Evolutionary conservation across 306 rosid genomes (phyloP), one percentile per base, ranked within the genome.

Genomic region (peach (Prunus persica)): DNA sequence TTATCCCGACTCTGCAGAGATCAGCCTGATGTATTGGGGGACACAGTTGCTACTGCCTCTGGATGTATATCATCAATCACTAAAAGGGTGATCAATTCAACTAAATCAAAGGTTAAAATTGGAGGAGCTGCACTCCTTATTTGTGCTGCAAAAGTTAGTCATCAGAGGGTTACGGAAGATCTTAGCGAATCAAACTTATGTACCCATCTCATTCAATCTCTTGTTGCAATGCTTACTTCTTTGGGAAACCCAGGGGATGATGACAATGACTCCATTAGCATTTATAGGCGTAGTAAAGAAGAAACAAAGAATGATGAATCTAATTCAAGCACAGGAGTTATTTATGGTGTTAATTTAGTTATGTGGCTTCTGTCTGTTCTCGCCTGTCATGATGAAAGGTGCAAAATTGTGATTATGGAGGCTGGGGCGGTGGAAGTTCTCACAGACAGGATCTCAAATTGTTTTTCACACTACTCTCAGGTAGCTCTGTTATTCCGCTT

Each of bases 381-480:
- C 82, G 96, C 97, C 27, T 89, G 97, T 82, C 91, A 88, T 58
- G 92, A 89, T 80, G 97, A 80, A 78, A 90, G 82, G 79, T 86
- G 88, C 81, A 95, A 87, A 83, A 71, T 22, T 78, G 82, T 78
- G 82, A 90, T 90, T 74, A 91, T 90, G 98, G 97, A 94, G 78
- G 88, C 97, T 82, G 98, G 93, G 77, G 98, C 93, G n/a, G 86
- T 95, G 83, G 98, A 92, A 75, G 90, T 86, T 78, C 88, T 95
- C 73, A 86, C 87, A 18, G 97, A 92, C 32, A 87, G 96, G 87
- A 90, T 95, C 84, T 84, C 98, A 66, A 85, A 85, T 72, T 86
- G 79, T 81, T 95, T 77, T 77, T 84, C 91, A 18, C 91, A 81
- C 70, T 90, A 90, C 83, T 84, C 92, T 80, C 98, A 92, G 98